Conservation (phyloP, 2,329 filamentous ascomycete species). For the Tolypocladium guangdongense region DNA sequence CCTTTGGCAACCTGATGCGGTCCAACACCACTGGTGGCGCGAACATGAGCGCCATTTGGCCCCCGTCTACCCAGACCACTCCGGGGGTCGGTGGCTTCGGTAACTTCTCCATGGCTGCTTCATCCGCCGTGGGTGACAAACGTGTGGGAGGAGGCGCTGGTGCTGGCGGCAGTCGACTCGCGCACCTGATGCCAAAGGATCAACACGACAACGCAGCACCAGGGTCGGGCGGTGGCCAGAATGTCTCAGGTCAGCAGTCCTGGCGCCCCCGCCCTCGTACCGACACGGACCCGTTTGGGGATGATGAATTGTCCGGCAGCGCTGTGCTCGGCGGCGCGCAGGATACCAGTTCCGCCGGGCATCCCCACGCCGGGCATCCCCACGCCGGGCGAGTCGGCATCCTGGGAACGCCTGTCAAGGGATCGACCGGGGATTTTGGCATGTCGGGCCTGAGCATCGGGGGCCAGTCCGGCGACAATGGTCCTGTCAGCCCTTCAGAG, state of each 20-base stretch:
- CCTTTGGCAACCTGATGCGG: slow-evolving; percentile 39
- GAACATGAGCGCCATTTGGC: slow-evolving; percentile 33
- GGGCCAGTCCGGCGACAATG: slow-evolving; percentile 47
- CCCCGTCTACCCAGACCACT: slow-evolving; percentile 42
- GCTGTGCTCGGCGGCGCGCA: slow-evolving; percentile 66
- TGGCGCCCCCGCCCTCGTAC: slow-evolving; percentile 54
- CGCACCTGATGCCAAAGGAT: slow-evolving; percentile 73
- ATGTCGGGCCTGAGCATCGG: slow-evolving; percentile 49
- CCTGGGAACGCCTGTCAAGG: slow-evolving; percentile 45
- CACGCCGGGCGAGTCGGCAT: slow-evolving; percentile 24
- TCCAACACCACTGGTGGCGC: slow-evolving; percentile 41
- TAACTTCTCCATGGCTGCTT: slow-evolving; percentile 63
- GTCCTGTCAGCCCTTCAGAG: slow-evolving; percentile 80
- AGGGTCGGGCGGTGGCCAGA: slow-evolving; percentile 39
- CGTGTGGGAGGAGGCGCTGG: slow-evolving; percentile 58
- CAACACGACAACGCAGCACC: slow-evolving; percentile 51
- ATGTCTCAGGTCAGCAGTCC: slow-evolving; percentile 28
- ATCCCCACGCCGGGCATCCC: slow-evolving; percentile 14
- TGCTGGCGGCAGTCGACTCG: slow-evolving; percentile 76
- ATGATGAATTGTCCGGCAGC: slow-evolving; percentile 53
- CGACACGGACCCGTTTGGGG: slow-evolving; percentile 69
- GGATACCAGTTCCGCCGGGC: slow-evolving; percentile 44
- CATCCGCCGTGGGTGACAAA: slow-evolving; percentile 57
- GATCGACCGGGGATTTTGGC: slow-evolving; percentile 46
- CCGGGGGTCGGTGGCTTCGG: slow-evolving; percentile 75